A percentile compares a stretch with the other conserved stretches of the same genome.
These are phyloP conservation scores for Begonia loranthoides DNA, from an alignment of 306 rosid species.

Conservation along the genomic window DNA sequence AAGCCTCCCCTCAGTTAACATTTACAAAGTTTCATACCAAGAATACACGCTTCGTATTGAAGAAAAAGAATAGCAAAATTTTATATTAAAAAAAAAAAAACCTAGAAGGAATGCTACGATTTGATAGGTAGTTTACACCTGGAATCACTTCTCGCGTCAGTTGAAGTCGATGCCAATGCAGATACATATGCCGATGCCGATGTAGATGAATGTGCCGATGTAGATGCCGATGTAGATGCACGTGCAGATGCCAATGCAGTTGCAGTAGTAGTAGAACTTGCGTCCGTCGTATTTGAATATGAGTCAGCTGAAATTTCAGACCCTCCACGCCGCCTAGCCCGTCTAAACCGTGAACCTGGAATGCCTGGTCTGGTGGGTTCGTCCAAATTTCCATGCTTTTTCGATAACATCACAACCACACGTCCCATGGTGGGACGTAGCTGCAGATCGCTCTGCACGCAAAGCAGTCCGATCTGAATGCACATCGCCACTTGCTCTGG, in stretches of 20 bases:
- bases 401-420: slow-evolving; percentile 60
- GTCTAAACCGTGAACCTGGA: slow-evolving; percentile 59
- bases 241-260: slow-evolving; percentile 16
- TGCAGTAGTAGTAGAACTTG: slow-evolving; percentile 11
- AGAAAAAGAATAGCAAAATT: no score
- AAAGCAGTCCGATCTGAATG: slow-evolving; percentile 27
- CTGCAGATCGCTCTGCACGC: slow-evolving; percentile 55
- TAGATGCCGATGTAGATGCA: slow-evolving; percentile 20
- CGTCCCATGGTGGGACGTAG: slow-evolving; percentile 73
- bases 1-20: no score
- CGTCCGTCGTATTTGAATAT: slow-evolving; percentile 20
- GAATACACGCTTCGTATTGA: no score
- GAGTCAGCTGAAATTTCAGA: slow-evolving; percentile 33
- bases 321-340: slow-evolving; percentile 23
- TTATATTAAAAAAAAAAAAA: no score
- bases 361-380: slow-evolving; percentile 69
- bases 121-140: no score
- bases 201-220: slow-evolving; percentile 4
- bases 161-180: no score
- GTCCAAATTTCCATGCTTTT: slow-evolving; percentile 51
- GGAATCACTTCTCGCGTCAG: no score
- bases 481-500: slow-evolving; percentile 55
- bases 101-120: no score
- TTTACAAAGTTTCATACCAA: no score
- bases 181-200: background rate